A percentile compares a stretch with the other conserved stretches of the same genome.
phyloP scores from a whole-genome alignment of 2,329 filamentous ascomycete species.

The Macroventuria anomochaeta region DNA sequence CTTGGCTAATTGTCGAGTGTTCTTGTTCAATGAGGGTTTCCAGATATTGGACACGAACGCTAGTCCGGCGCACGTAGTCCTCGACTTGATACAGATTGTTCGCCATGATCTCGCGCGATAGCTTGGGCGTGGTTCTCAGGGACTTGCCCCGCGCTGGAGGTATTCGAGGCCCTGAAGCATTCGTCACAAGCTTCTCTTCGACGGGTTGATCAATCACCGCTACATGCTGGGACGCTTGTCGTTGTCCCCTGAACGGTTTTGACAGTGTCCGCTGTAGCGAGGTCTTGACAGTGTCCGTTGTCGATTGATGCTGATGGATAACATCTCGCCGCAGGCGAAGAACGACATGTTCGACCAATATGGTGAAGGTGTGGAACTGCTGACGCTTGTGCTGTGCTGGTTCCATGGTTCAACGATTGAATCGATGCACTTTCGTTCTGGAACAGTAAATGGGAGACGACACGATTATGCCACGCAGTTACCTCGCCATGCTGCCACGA shows the following conservation, averaged over 20 bases:
- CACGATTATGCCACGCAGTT: constrained; percentile 15
- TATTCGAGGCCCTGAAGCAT: not conserved
- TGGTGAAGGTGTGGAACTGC: constrained; percentile 15
- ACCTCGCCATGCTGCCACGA: constrained; percentile 17
- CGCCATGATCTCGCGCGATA: constrained; percentile 16
- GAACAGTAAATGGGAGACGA: constrained; percentile 10
- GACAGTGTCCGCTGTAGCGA: constrained; percentile 14
- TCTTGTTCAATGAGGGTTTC: constrained; percentile 23
- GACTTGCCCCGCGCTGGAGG: not conserved
- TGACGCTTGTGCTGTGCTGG: constrained; percentile 16
- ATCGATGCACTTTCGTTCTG: constrained; percentile 4
- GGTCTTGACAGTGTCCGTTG: constrained; percentile 1
- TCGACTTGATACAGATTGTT: constrained; percentile 15
- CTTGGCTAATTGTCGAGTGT: constrained; percentile 19
- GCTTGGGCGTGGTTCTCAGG: constrained; percentile 2
- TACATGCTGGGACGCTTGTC: constrained; percentile 2
- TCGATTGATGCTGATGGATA: constrained; percentile 8
- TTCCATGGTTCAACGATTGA: constrained; percentile 17
- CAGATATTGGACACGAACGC: constrained; percentile 23
- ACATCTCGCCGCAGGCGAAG: constrained; percentile 15
- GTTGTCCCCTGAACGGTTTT: constrained; percentile 11
- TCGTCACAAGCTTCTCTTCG: not conserved
- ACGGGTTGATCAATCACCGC: not conserved
- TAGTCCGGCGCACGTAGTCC: constrained; percentile 20
- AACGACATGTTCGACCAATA: constrained; percentile 18